A percentile compares a stretch with the other conserved stretches of the same genome.
Conservation (phyloP, 768 basidiomycete species). For the Phanerochaete sordida region DNA sequence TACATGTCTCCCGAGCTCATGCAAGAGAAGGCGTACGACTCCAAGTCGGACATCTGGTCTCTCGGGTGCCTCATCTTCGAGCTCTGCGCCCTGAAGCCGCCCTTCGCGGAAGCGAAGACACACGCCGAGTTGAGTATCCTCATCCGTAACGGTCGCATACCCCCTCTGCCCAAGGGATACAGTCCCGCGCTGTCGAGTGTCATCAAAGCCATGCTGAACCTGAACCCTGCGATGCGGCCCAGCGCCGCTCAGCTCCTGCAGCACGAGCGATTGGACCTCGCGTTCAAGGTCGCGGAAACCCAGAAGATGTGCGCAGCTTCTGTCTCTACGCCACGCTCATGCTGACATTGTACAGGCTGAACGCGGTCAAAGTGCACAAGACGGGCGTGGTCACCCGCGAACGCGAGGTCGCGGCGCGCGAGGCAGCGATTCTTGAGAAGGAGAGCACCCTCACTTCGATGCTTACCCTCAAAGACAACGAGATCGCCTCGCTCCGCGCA, state of each 20-base stretch:
- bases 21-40: slow-evolving; percentile 96
- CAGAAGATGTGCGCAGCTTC: slow-evolving; percentile 64
- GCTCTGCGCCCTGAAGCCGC: slow-evolving; percentile 89
- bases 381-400: slow-evolving; percentile 53
- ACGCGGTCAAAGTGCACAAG: slow-evolving; percentile 62
- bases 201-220: slow-evolving; percentile 84
- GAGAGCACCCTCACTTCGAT: slow-evolving; percentile 48
- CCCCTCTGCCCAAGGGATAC: slow-evolving; percentile 82
- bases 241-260: slow-evolving; percentile 78
- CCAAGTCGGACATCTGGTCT: slow-evolving; percentile 98
- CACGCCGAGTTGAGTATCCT: slow-evolving; percentile 80
- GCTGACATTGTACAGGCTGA: slow-evolving; percentile 42
- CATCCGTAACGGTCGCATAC: slow-evolving; percentile 87
- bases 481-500: slow-evolving; percentile 45
- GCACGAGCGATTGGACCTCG: slow-evolving; percentile 71
- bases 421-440: slow-evolving; percentile 49
- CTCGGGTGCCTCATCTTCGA: slow-evolving; percentile 96
- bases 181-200: slow-evolving; percentile 66
- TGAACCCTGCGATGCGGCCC: slow-evolving; percentile 86
- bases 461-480: slow-evolving; percentile 55
- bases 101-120: slow-evolving; percentile 91
- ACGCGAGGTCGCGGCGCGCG: slow-evolving; percentile 58
- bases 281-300: slow-evolving; percentile 69
- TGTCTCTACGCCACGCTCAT: not conserved
- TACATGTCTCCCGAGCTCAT: slow-evolving; percentile 99